Base-by-base conservation (phyloP, 2,329 filamentous ascomycete genomes). In the Fusarium haematococcum region DNA sequence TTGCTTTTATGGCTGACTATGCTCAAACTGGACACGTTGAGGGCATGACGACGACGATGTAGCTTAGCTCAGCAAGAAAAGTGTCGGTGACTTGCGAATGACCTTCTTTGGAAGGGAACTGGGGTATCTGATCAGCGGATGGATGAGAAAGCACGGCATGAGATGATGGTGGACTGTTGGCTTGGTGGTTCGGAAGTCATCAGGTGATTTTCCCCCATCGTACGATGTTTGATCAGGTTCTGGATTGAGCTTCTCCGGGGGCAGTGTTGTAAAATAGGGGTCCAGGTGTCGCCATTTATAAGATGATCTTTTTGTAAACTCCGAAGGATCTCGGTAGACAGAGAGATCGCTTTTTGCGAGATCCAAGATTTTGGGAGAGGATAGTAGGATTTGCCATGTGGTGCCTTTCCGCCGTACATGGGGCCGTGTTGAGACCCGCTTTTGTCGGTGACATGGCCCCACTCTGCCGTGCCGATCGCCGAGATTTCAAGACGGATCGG, bases 101-200 rank as follows among this genome's bases (percentile, higher is more conserved):
- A 39, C 27, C 56, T 48, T 63, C 35, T 43, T 60, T 56, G 56
- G 33, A 32, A 41, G 16, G 13, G 14, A 18, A 43, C 59, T 35
- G 27, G 32, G 60, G 41, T 37, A 33, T 33, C 48, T 62, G 41
- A 62, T 62, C 59, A 54, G 59, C 43, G 60, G 54, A 48, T 30
- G 30, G 39, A 18, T 35, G 59, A 45, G 45, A 20, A 56, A 27
- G 45, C 33, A 30, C 23, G 45, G 27, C 33, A 64, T 74, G 63
- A 70, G 71, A 62, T 54, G 52, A 72, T 75, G 68, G 71, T 75
- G 71, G 71, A 74, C 69, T 74, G 72, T 74, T 69, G 37, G 48
- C 45, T 63, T 61, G 63, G 52, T 73, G 69, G 69, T 69, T 73
- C 39, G 45, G 54, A 9, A 50, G n/a, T 23, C 67, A 74, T 75